phyloP scores from a whole-genome alignment of 1,139 yeast species.

The Geotrichum phurueaensis region DNA sequence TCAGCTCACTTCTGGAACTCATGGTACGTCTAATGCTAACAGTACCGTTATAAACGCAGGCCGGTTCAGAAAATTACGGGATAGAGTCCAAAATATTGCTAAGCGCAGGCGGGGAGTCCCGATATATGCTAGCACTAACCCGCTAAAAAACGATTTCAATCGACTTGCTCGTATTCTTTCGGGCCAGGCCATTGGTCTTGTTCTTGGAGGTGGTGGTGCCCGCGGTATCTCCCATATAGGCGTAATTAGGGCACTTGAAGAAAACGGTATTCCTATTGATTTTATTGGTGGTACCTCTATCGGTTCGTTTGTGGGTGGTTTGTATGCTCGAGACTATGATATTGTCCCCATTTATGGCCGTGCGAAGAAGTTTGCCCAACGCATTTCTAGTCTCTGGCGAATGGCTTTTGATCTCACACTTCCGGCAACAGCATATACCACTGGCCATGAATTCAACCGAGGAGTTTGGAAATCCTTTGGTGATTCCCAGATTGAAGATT shows the following conservation, averaged over 20 bases:
- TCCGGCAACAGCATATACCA: conserved; percentile 89
- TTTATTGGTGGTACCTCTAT: conserved; percentile 94
- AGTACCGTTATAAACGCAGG: conserved; percentile 15
- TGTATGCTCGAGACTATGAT: conserved; percentile 88
- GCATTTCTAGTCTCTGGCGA: conserved; percentile 85
- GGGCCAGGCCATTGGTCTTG: conserved; percentile 90
- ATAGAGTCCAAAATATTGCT: conserved; percentile 33
- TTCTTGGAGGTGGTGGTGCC: conserved; percentile 97
- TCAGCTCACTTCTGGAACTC: conserved; percentile 36
- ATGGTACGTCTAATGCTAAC: not conserved
- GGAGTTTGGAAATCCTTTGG: conserved; percentile 97
- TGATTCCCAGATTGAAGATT: conserved; percentile 86
- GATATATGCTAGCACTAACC: conserved; percentile 42
- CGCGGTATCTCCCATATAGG: conserved; percentile 93
- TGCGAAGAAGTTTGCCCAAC: conserved; percentile 75
- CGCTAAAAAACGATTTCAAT: conserved; percentile 81
- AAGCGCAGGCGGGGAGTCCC: conserved; percentile 31
- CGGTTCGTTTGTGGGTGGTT: conserved; percentile 92
- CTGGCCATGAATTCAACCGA: conserved; percentile 94
- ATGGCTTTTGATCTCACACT: conserved; percentile 77
- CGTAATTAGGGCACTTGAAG: conserved; percentile 86
- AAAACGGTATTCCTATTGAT: conserved; percentile 88
- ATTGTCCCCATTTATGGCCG: conserved; percentile 86
- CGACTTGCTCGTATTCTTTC: conserved; percentile 84
- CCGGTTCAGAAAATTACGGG: conserved; percentile 25